phyloP scores from a whole-genome alignment of 164 flowering plant genomes.

The Chimonanthus praecox region DNA sequence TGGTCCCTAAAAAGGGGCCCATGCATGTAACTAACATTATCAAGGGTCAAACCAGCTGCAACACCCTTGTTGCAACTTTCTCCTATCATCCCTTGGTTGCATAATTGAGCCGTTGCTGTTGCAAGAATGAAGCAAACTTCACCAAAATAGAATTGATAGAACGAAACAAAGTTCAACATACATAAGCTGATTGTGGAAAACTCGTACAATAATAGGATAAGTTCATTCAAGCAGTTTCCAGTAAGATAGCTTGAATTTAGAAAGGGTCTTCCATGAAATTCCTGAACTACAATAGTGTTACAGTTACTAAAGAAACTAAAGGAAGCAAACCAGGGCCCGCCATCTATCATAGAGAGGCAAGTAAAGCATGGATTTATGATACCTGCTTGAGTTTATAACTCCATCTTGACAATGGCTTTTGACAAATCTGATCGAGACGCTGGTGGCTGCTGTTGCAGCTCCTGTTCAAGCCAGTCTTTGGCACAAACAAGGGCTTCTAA shows the following conservation, averaged over 20 bases:
- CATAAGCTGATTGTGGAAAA: not conserved
- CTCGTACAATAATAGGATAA: not conserved
- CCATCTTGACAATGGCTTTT: constrained; percentile 6
- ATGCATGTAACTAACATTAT: not conserved
- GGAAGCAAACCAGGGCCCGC: not conserved
- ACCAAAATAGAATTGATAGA: not conserved
- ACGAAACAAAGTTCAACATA: not conserved
- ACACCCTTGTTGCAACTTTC: not conserved
- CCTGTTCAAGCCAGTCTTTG: constrained; percentile 11
- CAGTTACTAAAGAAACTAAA: not conserved
- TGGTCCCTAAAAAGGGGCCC: not conserved
- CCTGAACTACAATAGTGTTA: not conserved
- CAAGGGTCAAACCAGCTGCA: not conserved
- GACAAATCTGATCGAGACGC: not conserved
- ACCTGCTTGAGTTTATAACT: constrained; percentile 5
- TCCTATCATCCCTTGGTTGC: not conserved
- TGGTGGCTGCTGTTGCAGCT: not conserved
- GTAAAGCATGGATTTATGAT: not conserved
- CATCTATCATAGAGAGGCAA: not conserved
- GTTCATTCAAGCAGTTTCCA: not conserved
- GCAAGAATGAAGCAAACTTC: not conserved
- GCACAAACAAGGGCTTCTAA: constrained; percentile 15
- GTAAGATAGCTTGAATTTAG: not conserved
- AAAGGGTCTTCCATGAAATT: not conserved
- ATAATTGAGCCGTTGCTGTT: not conserved